Percentiles rank a stretch among this genome's conserved stretches.
These are phyloP conservation scores for Rhynchosporium secalis DNA, from an alignment of 2,329 filamentous ascomycete genomes.

Conservation along the genomic window DNA sequence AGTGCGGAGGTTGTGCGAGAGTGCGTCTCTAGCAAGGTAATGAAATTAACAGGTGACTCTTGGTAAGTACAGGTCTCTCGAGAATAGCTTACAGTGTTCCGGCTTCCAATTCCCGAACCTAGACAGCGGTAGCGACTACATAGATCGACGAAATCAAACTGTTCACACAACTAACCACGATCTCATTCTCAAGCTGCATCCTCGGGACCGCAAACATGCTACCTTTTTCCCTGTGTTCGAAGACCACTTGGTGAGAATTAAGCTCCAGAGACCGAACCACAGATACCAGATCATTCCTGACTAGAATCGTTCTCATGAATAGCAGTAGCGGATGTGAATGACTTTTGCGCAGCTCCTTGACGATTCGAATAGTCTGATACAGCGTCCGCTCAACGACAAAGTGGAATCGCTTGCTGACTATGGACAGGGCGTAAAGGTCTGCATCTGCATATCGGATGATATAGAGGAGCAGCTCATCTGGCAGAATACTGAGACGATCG, in stretches of 20 bases:
- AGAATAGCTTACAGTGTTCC: background rate
- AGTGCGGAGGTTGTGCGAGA: background rate
- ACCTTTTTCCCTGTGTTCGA: background rate
- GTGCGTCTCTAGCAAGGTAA: background rate
- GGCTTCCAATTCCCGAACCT: background rate
- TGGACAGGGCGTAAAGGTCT: background rate
- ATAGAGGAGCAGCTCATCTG: background rate
- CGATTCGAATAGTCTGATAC: background rate
- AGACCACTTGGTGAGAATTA: background rate
- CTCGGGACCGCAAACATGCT: too few species aligned
- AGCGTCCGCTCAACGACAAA: background rate
- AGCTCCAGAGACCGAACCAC: background rate
- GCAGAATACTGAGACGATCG: background rate
- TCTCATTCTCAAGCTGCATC: too few species aligned
- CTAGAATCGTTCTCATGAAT: background rate
- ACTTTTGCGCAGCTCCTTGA: background rate
- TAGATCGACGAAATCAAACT: background rate
- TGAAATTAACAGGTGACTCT: background rate
- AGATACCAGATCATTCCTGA: background rate
- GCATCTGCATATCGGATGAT: background rate
- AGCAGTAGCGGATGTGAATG: background rate
- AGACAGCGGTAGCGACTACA: background rate
- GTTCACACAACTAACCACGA: background rate
- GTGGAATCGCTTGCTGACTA: slow-evolving; percentile 1
- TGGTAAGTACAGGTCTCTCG: background rate